A percentile compares a stretch with the other conserved stretches of the same genome.
Conservation (phyloP, 2,329 filamentous ascomycete genomes). For the Helicocarpus griseus region DNA sequence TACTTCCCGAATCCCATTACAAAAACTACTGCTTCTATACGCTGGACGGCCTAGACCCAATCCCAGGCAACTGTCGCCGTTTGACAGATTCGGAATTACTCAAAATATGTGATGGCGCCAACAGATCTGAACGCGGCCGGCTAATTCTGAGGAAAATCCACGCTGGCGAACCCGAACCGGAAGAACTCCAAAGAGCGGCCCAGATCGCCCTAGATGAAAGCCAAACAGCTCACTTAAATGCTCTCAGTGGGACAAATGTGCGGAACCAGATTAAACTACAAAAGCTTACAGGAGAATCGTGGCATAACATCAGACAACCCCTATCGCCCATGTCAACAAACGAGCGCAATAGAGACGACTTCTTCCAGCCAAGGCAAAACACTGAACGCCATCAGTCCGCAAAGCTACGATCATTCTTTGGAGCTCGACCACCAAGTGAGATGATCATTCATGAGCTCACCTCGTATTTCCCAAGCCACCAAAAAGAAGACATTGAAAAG, state of each 20-base stretch:
- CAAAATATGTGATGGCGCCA: constrained; percentile 79
- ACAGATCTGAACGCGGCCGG: constrained; percentile 75
- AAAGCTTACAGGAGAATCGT: constrained; percentile 78
- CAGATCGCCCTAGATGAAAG: constrained; percentile 83
- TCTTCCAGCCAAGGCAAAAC: constrained; percentile 33
- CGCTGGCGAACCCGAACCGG: constrained; percentile 74
- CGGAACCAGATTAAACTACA: constrained; percentile 80
- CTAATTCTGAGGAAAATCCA: constrained; percentile 90
- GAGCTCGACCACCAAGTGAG: constrained; percentile 86
- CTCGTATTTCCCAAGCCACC: constrained; percentile 94
- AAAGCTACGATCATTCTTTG: constrained; percentile 60
- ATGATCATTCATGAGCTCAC: constrained; percentile 93
- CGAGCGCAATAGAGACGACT: constrained; percentile 35
- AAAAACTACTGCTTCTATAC: constrained; percentile 97
- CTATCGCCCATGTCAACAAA: constrained; percentile 58
- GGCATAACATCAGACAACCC: constrained; percentile 76
- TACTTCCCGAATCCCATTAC: constrained; percentile 79
- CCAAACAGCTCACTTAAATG: constrained; percentile 59
- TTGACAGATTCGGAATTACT: constrained; percentile 81
- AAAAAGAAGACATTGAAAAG: constrained; percentile 87
- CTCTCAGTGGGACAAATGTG: constrained; percentile 53
- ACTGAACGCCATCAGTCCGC: constrained; percentile 27
- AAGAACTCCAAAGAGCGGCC: constrained; percentile 78
- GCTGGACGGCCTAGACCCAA: constrained; percentile 72
- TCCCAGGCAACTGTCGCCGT: constrained; percentile 69